These are phyloP conservation scores for Hypocrella siamensis DNA, from an alignment of 2,329 filamentous ascomycete species.

Conservation along the genomic window DNA sequence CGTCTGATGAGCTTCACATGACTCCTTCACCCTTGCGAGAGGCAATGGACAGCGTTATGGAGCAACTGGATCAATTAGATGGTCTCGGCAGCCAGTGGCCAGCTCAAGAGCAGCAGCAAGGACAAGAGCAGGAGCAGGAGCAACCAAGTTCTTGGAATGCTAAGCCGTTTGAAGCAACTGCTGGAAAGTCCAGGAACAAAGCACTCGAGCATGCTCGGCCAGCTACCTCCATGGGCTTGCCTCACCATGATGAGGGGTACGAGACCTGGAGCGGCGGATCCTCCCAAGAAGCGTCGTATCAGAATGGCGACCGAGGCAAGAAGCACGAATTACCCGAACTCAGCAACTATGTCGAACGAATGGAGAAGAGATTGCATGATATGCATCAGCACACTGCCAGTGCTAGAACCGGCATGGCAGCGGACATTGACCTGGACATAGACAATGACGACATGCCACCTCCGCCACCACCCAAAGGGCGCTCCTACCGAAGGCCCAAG, in stretches of 20 bases:
- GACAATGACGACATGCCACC: slow-evolving; percentile 36
- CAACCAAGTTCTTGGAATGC: slow-evolving; percentile 73
- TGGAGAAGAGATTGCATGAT: slow-evolving; percentile 68
- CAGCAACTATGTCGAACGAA: slow-evolving; percentile 76
- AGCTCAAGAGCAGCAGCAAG: slow-evolving; percentile 16
- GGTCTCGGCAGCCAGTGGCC: slow-evolving; percentile 35
- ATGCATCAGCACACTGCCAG: slow-evolving; percentile 45
- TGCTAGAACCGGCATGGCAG: slow-evolving; percentile 15
- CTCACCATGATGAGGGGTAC: slow-evolving; percentile 43
- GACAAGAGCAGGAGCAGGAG: slow-evolving; percentile 11
- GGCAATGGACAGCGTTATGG: slow-evolving; percentile 97
- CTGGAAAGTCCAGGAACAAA: slow-evolving; percentile 12
- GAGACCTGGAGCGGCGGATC: slow-evolving; percentile 42
- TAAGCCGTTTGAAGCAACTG: slow-evolving; percentile 57
- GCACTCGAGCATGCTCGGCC: slow-evolving; percentile 25
- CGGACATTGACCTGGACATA: slow-evolving; percentile 5
- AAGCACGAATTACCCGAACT: slow-evolving; percentile 52
- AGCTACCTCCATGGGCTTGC: slow-evolving; percentile 60
- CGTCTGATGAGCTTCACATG: slow-evolving; percentile 48
- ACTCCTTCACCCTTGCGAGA: slow-evolving; percentile 86
- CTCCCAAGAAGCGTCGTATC: slow-evolving; percentile 29
- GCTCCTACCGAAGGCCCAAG: slow-evolving; percentile 37
- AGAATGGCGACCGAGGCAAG: slow-evolving; percentile 24
- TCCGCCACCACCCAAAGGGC: slow-evolving; percentile 45
- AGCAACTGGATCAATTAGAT: slow-evolving; percentile 72